Evolutionary conservation across 1,284 basidiomycete species (phyloP).

Genomic region (Microbotryum scabiosae): DNA sequence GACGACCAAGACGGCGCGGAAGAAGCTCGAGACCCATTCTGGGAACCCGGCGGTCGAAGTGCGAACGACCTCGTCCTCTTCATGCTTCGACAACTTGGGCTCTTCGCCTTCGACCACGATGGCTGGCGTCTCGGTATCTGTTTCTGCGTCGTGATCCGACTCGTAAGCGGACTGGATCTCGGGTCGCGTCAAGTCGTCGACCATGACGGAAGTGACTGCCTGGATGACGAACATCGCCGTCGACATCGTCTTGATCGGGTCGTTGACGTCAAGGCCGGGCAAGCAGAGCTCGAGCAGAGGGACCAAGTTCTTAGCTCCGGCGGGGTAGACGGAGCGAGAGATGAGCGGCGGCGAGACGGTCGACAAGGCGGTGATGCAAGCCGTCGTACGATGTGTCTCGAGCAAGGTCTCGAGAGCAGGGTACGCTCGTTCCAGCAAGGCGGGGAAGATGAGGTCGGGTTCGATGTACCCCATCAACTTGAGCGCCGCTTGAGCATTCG

Average conservation of each 20-base stretch:
- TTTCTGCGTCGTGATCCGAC: background rate
- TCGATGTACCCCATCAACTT: constrained; percentile 71
- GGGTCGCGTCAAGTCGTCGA: constrained; percentile 61
- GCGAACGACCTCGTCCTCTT: constrained; percentile 63
- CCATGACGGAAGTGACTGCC: constrained; percentile 49
- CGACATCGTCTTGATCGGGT: constrained; percentile 75
- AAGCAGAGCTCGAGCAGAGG: constrained; percentile 83
- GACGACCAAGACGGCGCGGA: constrained; percentile 74
- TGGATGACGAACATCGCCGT: constrained; percentile 37
- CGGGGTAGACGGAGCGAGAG: constrained; percentile 62
- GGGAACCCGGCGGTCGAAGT: constrained; percentile 73
- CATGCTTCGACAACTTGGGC: constrained; percentile 52
- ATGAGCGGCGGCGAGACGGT: constrained; percentile 70
- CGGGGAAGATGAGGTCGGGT: constrained; percentile 80
- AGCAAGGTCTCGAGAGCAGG: constrained; percentile 86
- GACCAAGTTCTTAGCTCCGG: constrained; percentile 79
- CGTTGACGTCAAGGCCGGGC: constrained; percentile 90
- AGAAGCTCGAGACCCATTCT: constrained; percentile 83
- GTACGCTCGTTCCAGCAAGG: constrained; percentile 83
- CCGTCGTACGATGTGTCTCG: constrained; percentile 86
- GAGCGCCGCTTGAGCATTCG: constrained; percentile 51
- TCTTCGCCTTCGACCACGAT: constrained; percentile 38
- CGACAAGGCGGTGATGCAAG: constrained; percentile 79
- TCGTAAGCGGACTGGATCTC: constrained; percentile 28
- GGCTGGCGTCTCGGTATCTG: constrained; percentile 4